These are phyloP conservation scores for Rhodotorula sp. DNA, from an alignment of 1,284 basidiomycete species.

Conservation along the genomic window DNA sequence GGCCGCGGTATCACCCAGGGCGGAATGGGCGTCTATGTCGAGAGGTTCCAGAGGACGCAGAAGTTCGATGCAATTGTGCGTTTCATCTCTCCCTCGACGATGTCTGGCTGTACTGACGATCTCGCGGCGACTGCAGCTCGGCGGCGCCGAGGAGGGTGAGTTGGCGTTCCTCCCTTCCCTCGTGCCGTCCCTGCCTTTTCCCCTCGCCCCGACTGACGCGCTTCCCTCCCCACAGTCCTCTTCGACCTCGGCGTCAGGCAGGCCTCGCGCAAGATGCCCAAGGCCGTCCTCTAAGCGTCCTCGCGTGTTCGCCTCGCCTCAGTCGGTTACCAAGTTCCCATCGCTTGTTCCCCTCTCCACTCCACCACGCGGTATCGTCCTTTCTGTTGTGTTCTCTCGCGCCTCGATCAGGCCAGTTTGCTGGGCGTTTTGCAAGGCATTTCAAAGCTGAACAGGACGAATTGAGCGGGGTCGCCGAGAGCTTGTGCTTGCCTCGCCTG, in stretches of 20 bases:
- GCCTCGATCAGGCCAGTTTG: too few species aligned
- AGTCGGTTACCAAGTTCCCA: background rate
- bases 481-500: too few species aligned
- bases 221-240: constrained; percentile 18
- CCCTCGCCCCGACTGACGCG: background rate
- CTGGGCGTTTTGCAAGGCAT: too few species aligned
- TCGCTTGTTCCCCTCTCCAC: background rate
- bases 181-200: background rate
- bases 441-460: too few species aligned
- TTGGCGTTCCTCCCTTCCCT: too few species aligned
- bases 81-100: background rate
- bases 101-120: background rate
- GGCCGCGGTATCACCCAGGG: constrained; percentile 52
- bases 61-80: constrained; percentile 37
- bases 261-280: constrained; percentile 41
- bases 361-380: background rate
- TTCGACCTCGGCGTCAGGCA: constrained; percentile 42
- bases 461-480: too few species aligned
- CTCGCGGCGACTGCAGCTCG: background rate
- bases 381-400: background rate
- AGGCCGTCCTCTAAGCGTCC: constrained; percentile 35
- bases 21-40: constrained; percentile 16
- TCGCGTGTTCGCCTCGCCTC: background rate
- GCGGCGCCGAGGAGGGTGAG: constrained; percentile 21
- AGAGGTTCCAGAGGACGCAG: constrained; percentile 20